A percentile compares a stretch with the other conserved stretches of the same genome.
Evolutionary conservation across 1,139 yeast species (phyloP).

Genomic region (Suhomyces anneliseae): DNA sequence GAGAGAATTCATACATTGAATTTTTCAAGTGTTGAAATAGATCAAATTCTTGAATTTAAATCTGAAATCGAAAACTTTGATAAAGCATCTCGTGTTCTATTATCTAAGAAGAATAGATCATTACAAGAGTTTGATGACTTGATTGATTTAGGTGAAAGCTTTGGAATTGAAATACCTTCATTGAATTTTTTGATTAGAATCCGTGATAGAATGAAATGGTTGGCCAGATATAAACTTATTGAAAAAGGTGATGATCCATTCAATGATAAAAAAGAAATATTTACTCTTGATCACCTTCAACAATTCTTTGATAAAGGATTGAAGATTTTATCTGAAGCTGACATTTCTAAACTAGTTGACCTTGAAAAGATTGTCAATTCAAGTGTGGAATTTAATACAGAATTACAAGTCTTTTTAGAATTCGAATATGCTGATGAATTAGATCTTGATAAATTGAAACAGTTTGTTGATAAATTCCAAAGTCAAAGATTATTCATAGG

Average conservation of each 20-base stretch:
- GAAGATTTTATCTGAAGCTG: conserved; percentile 30
- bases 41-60: conserved; percentile 56
- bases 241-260: conserved; percentile 45
- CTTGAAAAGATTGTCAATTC: conserved; percentile 26
- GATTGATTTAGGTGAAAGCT: conserved; percentile 54
- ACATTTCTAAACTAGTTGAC: conserved; percentile 18
- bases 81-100: conserved; percentile 42
- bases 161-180: conserved; percentile 58
- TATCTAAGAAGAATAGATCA: conserved; percentile 27
- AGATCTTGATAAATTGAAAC: conserved; percentile 23
- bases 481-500: conserved; percentile 29
- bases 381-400: conserved; percentile 32
- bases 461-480: conserved; percentile 26
- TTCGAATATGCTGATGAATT: conserved; percentile 26
- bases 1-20: conserved; percentile 50
- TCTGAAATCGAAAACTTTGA: conserved; percentile 57
- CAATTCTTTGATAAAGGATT: conserved; percentile 44
- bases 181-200: conserved; percentile 49
- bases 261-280: conserved; percentile 36
- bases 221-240: conserved; percentile 33
- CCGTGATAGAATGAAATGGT: conserved; percentile 53
- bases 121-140: conserved; percentile 46
- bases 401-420: conserved; percentile 28
- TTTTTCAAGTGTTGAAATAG: conserved; percentile 58
- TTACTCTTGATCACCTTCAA: conserved; percentile 36